Evolutionary conservation across 345 rosid species (phyloP).

Genomic region (Ricinus communis): DNA sequence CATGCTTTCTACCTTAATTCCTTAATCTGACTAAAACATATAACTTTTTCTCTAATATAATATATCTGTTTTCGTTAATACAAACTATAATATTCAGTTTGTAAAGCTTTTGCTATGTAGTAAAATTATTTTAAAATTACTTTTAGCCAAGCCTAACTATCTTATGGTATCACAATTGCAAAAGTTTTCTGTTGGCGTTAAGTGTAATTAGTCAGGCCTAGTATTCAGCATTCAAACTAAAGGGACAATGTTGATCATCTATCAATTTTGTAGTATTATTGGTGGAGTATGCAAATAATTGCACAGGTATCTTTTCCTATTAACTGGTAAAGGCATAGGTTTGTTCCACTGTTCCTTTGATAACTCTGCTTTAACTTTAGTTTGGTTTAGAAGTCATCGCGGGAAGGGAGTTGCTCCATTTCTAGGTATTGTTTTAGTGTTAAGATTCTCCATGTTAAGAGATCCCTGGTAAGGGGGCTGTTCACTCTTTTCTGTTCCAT

Average conservation of each 20-base stretch:
- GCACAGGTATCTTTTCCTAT: conserved; percentile 48
- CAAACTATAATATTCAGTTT: conserved; percentile 21
- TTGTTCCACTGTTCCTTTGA: conserved; percentile 28
- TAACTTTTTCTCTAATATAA: background rate
- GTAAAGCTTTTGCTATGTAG: background rate
- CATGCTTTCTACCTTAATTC: background rate
- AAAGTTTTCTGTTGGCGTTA: conserved; percentile 17
- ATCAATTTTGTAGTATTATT: conserved; percentile 25
- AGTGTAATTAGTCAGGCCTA: conserved; percentile 21
- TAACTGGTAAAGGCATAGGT: conserved; percentile 28
- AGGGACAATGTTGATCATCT: conserved; percentile 25
- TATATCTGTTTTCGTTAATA: background rate
- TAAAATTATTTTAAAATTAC: conserved; percentile 6
- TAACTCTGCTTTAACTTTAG: conserved; percentile 24
- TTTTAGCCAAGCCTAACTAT: background rate
- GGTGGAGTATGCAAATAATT: conserved; percentile 43
- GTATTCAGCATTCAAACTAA: conserved; percentile 15
- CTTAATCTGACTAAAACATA: background rate
- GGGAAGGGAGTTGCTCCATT: conserved; percentile 21
- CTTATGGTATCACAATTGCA: conserved; percentile 3
- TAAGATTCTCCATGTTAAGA: conserved; percentile 33
- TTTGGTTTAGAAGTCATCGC: conserved; percentile 33
- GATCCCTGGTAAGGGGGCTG: conserved; percentile 53
- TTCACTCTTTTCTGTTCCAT: conserved; percentile 26
- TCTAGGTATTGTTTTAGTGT: conserved; percentile 39